Evolutionary conservation across 2,329 filamentous ascomycete species (phyloP).

Genomic region (Nannizziopsis arthrosporioides): DNA sequence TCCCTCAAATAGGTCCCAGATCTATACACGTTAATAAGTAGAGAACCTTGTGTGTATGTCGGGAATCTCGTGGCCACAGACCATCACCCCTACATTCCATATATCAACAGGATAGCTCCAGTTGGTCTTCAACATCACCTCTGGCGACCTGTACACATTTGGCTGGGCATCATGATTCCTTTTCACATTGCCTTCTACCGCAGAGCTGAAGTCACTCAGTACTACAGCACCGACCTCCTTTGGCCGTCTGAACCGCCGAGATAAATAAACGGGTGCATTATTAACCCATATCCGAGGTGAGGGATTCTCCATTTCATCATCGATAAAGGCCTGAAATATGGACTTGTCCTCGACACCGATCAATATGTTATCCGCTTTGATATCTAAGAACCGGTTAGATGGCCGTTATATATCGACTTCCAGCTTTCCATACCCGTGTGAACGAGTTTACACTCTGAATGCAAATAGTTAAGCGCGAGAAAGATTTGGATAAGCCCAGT

Average conservation of each 20-base stretch:
- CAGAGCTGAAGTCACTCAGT: slow-evolving; percentile 31
- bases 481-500: slow-evolving; percentile 29
- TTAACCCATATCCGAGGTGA: slow-evolving; percentile 28
- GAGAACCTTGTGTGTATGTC: not conserved
- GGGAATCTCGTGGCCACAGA: slow-evolving; percentile 20
- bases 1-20: slow-evolving; percentile 41
- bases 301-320: slow-evolving; percentile 27
- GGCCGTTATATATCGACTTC: not conserved
- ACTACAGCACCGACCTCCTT: slow-evolving; percentile 24
- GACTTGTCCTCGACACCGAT: slow-evolving; percentile 27
- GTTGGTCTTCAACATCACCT: slow-evolving; percentile 37
- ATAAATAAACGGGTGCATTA: slow-evolving; percentile 26
- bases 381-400: slow-evolving; percentile 23
- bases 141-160: slow-evolving; percentile 24
- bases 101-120: slow-evolving; percentile 42
- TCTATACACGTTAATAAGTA: slow-evolving; percentile 15
- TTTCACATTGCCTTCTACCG: slow-evolving; percentile 27
- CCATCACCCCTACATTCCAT: slow-evolving; percentile 42
- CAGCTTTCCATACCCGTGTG: slow-evolving; percentile 31
- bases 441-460: slow-evolving; percentile 34
- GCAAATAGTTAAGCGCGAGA: slow-evolving; percentile 34
- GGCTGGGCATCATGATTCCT: slow-evolving; percentile 37
- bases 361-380: slow-evolving; percentile 36
- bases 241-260: slow-evolving; percentile 26
- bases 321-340: slow-evolving; percentile 27